Percentiles rank a stretch among this genome's conserved stretches.
Evolutionary conservation across 2,329 filamentous ascomycete species (phyloP).

Genomic region (Hymenoscyphus salicellus): DNA sequence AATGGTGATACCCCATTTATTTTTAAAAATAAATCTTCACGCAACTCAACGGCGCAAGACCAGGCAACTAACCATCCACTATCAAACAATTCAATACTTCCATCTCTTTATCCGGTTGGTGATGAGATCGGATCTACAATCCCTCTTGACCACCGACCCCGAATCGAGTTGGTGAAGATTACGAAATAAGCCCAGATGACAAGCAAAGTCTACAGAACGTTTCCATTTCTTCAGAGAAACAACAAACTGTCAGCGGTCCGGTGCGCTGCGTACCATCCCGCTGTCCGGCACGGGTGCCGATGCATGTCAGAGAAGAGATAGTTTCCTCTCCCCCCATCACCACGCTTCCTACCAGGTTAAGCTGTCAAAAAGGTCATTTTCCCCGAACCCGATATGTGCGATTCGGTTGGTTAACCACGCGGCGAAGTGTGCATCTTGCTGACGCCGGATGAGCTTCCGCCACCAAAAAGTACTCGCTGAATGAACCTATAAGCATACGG

Average conservation of each 20-base stretch:
- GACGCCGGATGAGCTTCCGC: slow-evolving; percentile 1
- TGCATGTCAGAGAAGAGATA: slow-evolving; percentile 6
- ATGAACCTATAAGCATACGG: not conserved
- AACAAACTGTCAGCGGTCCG: not conserved
- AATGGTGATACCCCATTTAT: not conserved
- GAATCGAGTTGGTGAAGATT: not conserved
- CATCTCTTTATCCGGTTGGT: not conserved
- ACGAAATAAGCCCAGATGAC: not conserved
- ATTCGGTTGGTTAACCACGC: not conserved
- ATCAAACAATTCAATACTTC: not conserved
- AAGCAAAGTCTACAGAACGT: not conserved
- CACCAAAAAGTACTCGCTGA: not conserved
- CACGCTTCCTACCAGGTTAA: no score
- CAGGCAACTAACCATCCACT: not conserved
- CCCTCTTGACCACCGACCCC: not conserved
- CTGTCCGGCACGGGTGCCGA: not conserved
- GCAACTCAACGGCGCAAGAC: not conserved
- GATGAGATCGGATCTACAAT: not conserved
- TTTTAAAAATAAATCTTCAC: not conserved
- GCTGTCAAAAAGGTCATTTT: not conserved
- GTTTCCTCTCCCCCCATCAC: not conserved
- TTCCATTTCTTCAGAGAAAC: not conserved
- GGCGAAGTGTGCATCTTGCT: not conserved
- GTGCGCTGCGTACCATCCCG: slow-evolving; percentile 4
- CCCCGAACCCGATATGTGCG: slow-evolving; percentile 1